Conservation (phyloP, 75 land plant species). For the Pseudotsuga menziesii region DNA sequence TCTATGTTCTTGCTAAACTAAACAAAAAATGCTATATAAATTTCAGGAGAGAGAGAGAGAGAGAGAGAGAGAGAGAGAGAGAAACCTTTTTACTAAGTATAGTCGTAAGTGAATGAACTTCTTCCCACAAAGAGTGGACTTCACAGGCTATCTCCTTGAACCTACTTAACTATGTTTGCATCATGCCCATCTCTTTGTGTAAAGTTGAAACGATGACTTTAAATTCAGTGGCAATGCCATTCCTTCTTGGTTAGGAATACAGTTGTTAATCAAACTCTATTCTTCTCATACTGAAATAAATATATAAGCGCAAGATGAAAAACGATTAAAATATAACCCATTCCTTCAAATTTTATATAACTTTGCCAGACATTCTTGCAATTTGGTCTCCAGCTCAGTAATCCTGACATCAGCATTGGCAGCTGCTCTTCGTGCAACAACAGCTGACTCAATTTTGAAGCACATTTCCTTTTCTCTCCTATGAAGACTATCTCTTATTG, state of each 20-base stretch:
- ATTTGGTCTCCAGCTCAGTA: slow-evolving; percentile 54
- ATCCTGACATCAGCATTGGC: slow-evolving; percentile 51
- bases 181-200: slow-evolving; percentile 89
- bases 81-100: slow-evolving; percentile 56
- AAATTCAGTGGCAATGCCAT: slow-evolving; percentile 81
- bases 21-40: background rate
- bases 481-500: slow-evolving; percentile 49
- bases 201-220: slow-evolving; percentile 79
- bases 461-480: slow-evolving; percentile 68
- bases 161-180: slow-evolving; percentile 79
- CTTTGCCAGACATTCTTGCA: slow-evolving; percentile 56
- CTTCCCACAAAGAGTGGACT: slow-evolving; percentile 56
- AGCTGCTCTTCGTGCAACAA: slow-evolving; percentile 41
- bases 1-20: background rate
- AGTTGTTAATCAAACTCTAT: background rate
- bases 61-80: too few species aligned
- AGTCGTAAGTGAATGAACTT: slow-evolving; percentile 42
- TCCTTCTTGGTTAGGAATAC: slow-evolving; percentile 38
- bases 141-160: slow-evolving; percentile 71
- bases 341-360: background rate
- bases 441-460: slow-evolving; percentile 58
- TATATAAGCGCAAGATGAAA: background rate
- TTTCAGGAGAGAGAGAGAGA: background rate
- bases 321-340: background rate
- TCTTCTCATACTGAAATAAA: background rate